Evolutionary conservation across 768 basidiomycete species (phyloP).

Genomic region (Leucogyrophana mollusca): DNA sequence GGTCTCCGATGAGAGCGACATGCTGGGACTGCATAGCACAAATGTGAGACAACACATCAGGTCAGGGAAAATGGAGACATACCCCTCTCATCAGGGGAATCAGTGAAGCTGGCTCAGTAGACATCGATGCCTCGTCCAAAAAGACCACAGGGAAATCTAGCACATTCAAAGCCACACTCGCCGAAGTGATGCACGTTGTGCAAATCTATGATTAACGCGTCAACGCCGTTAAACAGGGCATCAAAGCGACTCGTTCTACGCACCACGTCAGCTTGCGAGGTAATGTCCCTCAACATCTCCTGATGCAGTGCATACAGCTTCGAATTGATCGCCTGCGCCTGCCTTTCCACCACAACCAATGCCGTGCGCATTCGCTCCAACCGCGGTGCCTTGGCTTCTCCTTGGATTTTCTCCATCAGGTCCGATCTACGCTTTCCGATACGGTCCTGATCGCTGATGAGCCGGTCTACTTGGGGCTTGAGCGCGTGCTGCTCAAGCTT

Average conservation of each 20-base stretch:
- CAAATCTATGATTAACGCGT: no score
- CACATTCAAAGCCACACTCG: slow-evolving; percentile 59
- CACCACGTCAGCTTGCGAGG: slow-evolving; percentile 73
- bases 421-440: slow-evolving; percentile 21
- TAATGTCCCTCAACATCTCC: slow-evolving; percentile 61
- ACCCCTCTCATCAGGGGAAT: slow-evolving; percentile 95
- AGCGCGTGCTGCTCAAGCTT: slow-evolving; percentile 63
- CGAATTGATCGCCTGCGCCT: slow-evolving; percentile 31
- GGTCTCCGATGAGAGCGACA: slow-evolving; percentile 91
- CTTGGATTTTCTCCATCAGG: slow-evolving; percentile 24
- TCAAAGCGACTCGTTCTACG: slow-evolving; percentile 27
- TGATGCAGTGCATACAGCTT: slow-evolving; percentile 57
- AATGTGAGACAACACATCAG: slow-evolving; percentile 11
- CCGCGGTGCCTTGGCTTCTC: slow-evolving; percentile 15
- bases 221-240: slow-evolving; percentile 2
- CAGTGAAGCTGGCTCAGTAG: slow-evolving; percentile 88
- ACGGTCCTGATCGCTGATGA: slow-evolving; percentile 38
- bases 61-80: slow-evolving; percentile 33
- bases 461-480: slow-evolving; percentile 39
- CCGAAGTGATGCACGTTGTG: slow-evolving; percentile 84
- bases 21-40: slow-evolving; percentile 60
- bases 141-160: slow-evolving; percentile 93
- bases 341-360: slow-evolving; percentile 26
- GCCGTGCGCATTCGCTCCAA: slow-evolving; percentile 29
- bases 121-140: slow-evolving; percentile 95